Base-by-base conservation (phyloP, 257 asterid genomes). In the Eustoma russellianum region DNA sequence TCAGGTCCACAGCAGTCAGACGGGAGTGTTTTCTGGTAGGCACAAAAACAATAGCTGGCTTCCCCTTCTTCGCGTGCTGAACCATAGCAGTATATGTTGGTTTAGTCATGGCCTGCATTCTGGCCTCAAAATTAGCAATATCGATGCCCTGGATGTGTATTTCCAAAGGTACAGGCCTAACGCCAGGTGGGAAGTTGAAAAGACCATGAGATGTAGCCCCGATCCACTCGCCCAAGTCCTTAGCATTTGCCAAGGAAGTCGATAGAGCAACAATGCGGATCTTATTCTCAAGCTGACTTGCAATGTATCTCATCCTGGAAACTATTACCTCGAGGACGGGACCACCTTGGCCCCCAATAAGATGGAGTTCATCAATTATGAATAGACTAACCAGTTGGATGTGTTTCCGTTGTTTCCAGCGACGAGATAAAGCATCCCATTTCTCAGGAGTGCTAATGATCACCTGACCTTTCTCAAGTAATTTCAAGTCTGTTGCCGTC, bases 51-150 rank as follows among this genome's bases (percentile, higher is more conserved):
- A 71, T 66, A 19, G 79, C 79, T 16, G 79, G 79, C 41, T 74
- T 69, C 33, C 73, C 75, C 18, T 57, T 55, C 57, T 43, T 65
- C 40, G 79, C 73, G 47, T 74, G 79, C 57, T 74, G 79, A 45
- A 69, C 65, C 16, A 74, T 74, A 33, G 79, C 76, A 38, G 76
- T 74, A 18, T 74, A 74, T 0, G 79, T 59, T 44, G 79, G 79
- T 57, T 74, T 74, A 13, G 79, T 65, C 79, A 74, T 74, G 19
- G 79, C 79, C 51, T 65, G 79, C 79, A 74, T 74, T 64, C 79
- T 53, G 10, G 79, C 79, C 56, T 74, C 79, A 51, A 69, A 74
- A 59, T 69, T 74, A 18, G 73, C 70, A 54, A 74, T 74, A 52
- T 74, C 79, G 47, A 74, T 64, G 35, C 79, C 79, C 64, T 74